phyloP scores from a whole-genome alignment of 2,329 filamentous ascomycete genomes.

The Cyphellophora europaea region DNA sequence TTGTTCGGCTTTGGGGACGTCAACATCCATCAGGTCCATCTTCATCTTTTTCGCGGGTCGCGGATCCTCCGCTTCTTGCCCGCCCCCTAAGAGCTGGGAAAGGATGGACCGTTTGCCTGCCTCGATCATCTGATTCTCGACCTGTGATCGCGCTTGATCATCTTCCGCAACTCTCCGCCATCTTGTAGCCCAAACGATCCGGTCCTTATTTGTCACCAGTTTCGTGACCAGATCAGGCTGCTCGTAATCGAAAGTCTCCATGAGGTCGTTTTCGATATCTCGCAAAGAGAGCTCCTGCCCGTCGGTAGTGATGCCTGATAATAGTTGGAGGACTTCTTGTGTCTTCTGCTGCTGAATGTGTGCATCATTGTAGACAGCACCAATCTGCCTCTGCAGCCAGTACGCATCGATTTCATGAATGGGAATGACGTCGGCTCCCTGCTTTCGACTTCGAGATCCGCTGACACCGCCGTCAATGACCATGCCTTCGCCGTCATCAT shows the following conservation, averaged over 20 bases:
- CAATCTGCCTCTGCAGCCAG: constrained; percentile 92
- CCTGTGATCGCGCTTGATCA: constrained; percentile 58
- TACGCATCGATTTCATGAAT: constrained; percentile 93
- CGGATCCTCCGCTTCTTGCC: constrained; percentile 43
- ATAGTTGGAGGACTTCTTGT: constrained; percentile 67
- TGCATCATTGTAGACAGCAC: constrained; percentile 77
- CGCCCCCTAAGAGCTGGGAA: constrained; percentile 74
- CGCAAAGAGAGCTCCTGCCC: constrained; percentile 77
- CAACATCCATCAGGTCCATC: constrained; percentile 74
- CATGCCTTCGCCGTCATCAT: constrained; percentile 54
- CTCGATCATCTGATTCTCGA: constrained; percentile 86
- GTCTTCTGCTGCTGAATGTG: constrained; percentile 93
- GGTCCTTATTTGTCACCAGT: constrained; percentile 83
- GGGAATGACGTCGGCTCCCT: constrained; percentile 50
- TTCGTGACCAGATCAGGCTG: constrained; percentile 87
- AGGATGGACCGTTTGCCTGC: constrained; percentile 80
- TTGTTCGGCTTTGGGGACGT: constrained; percentile 55
- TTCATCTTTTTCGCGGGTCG: constrained; percentile 76
- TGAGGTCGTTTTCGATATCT: constrained; percentile 95
- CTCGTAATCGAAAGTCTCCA: constrained; percentile 97
- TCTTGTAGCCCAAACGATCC: constrained; percentile 89
- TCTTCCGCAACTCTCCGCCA: constrained; percentile 75
- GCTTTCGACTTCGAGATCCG: constrained; percentile 38
- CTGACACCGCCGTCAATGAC: constrained; percentile 62
- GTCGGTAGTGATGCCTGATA: constrained; percentile 63